Conservation (phyloP, 1,139 yeast species). For the Casaregolazyma suthepensis region DNA sequence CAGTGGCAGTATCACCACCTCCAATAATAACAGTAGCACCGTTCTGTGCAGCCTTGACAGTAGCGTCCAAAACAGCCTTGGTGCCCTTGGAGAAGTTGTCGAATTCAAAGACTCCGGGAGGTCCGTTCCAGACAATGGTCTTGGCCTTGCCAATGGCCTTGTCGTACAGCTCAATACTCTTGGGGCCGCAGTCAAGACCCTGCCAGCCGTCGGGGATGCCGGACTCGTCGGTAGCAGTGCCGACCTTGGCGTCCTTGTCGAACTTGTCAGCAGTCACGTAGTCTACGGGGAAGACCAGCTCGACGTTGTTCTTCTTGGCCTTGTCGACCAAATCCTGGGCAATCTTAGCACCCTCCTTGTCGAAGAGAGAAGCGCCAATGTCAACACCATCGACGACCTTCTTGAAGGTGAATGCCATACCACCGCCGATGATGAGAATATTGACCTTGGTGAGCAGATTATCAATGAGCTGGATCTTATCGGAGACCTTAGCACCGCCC, state of each 20-base stretch:
- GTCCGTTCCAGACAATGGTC: slow-evolving; percentile 99
- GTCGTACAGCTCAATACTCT: slow-evolving; percentile 69
- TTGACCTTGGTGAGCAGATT: slow-evolving; percentile 94
- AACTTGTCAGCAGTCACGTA: slow-evolving; percentile 91
- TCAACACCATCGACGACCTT: slow-evolving; percentile 75
- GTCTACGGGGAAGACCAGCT: slow-evolving; percentile 87
- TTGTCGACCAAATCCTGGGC: slow-evolving; percentile 84
- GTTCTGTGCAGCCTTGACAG: slow-evolving; percentile 73
- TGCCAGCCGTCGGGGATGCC: slow-evolving; percentile 93
- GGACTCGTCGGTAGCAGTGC: slow-evolving; percentile 71
- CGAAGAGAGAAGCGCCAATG: slow-evolving; percentile 86
- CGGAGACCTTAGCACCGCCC: slow-evolving; percentile 98
- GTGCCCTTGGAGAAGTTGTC: slow-evolving; percentile 87
- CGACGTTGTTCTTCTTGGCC: slow-evolving; percentile 92
- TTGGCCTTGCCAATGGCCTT: slow-evolving; percentile 82
- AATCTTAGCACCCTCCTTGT: slow-evolving; percentile 87
- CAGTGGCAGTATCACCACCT: slow-evolving; percentile 99
- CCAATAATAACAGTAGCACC: slow-evolving; percentile 96
- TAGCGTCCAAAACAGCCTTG: slow-evolving; percentile 78
- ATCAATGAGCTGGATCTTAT: slow-evolving; percentile 95
- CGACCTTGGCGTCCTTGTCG: slow-evolving; percentile 79
- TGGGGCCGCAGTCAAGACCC: slow-evolving; percentile 94
- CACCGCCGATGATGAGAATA: slow-evolving; percentile 91
- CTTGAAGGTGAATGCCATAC: slow-evolving; percentile 98
- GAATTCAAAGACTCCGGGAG: slow-evolving; percentile 98